Evolutionary conservation across 306 rosid genomes (phyloP), one percentile per base, ranked within the genome.

Genomic region (Fragaria iinumae): DNA sequence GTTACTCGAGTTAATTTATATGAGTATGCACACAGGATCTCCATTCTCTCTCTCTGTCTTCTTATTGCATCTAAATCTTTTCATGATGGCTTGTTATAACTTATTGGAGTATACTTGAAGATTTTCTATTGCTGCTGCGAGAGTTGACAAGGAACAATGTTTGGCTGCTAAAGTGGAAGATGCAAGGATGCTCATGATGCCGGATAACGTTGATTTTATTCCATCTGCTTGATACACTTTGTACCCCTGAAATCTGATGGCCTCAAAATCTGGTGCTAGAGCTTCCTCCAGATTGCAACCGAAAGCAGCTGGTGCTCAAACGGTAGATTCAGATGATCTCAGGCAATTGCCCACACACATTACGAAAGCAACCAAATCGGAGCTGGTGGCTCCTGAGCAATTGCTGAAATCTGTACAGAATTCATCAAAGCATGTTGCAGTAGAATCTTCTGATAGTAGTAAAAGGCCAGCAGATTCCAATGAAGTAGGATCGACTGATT

Each of bases 261-360:
- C 93, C 81, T 86, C 98, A 14, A 90, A 83, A 86, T 72, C 78
- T 65, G 86, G 84, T 85, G 43, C 83, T 18, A 89, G 86, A 83
- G 85, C 82, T 70, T 80, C 84, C 63, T 79, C 87, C 1, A 93
- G 87, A 65, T 89, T 59, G 71, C 92, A 82, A 67, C 90, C 73
- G 76, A 88, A 81, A 79, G 71, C 83, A 1, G 68, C 86, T 60
- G 89, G 81, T 83, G 83, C 79, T 73, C 91, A 82, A 79, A 83
- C 71, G 29, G 49, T 72, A 44, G 91, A 84, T 67, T 84, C 74
- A 32, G 87, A 88, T 76, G 88, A 90, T 76, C 67, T 45, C 39
- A 74, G 71, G 84, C 84, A 88, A 76, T 76, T 80, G 47, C 82
- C 87, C 6, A 73, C 64, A 62, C 81, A 75, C 75, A 73, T 78